These are phyloP conservation scores for Daldinia caldariorum DNA, from an alignment of 495 filamentous ascomycete genomes.

Conservation along the genomic window DNA sequence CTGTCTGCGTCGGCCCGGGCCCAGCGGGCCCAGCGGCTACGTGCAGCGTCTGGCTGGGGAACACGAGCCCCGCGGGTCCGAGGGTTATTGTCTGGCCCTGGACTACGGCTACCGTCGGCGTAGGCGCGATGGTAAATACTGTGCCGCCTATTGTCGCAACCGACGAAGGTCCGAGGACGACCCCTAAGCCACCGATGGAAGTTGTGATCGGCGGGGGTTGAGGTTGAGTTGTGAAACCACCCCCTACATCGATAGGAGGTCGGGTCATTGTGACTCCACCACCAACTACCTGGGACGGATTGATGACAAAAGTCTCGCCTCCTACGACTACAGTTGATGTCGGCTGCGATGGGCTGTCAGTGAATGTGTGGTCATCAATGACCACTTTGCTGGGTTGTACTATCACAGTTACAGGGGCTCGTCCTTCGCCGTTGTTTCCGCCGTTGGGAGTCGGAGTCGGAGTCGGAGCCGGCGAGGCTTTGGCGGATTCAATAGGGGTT, in stretches of 20 bases:
- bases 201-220: constrained; percentile 51
- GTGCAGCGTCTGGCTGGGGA: constrained; percentile 50
- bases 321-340: constrained; percentile 55
- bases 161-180: constrained; percentile 54
- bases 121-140: constrained; percentile 54
- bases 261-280: constrained; percentile 54
- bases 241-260: constrained; percentile 40
- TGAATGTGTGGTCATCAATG: constrained; percentile 55
- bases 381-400: constrained; percentile 55
- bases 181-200: constrained; percentile 51
- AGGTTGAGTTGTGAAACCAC: constrained; percentile 20
- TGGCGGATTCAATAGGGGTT: constrained; percentile 25
- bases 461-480: constrained; percentile 26
- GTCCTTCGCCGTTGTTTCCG: not conserved
- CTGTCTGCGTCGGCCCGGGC: constrained; percentile 52
- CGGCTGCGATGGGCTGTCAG: constrained; percentile 45
- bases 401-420: constrained; percentile 49
- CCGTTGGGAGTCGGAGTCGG: constrained; percentile 18
- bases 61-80: constrained; percentile 54
- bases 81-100: constrained; percentile 60
- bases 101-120: constrained; percentile 49
- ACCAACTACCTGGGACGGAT: constrained; percentile 54
- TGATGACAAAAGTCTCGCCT: constrained; percentile 55
- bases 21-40: constrained; percentile 25
- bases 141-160: constrained; percentile 58